phyloP scores from a whole-genome alignment of 2,329 filamentous ascomycete genomes.

The Sporothrix luriei region DNA sequence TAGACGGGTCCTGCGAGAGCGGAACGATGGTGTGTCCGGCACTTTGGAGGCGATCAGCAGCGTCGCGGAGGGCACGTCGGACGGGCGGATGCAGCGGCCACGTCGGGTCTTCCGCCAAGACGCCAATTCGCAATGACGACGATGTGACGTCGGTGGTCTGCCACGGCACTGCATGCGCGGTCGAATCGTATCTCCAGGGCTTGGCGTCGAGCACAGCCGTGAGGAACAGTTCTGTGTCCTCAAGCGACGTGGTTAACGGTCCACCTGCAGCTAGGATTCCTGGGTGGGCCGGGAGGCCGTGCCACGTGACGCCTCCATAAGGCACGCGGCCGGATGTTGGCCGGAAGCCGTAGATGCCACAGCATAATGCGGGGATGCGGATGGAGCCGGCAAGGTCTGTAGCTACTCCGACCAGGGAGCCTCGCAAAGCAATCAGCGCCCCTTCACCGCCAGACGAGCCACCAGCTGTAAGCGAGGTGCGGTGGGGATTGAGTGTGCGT shows the following conservation, averaged over 20 bases:
- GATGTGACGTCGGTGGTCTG: not conserved
- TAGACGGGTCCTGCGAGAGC: slow-evolving; percentile 7
- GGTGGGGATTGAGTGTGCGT: slow-evolving; percentile 43
- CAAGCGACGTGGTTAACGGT: slow-evolving; percentile 47
- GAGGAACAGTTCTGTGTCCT: slow-evolving; percentile 53
- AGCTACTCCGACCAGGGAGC: slow-evolving; percentile 42
- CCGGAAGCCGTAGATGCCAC: slow-evolving; percentile 41
- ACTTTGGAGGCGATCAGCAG: not conserved
- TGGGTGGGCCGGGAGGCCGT: slow-evolving; percentile 4
- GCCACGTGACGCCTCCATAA: not conserved
- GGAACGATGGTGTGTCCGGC: slow-evolving; percentile 20
- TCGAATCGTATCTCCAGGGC: slow-evolving; percentile 37
- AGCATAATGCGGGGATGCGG: slow-evolving; percentile 41
- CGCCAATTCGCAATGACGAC: slow-evolving; percentile 11
- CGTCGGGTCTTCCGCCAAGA: slow-evolving; percentile 2
- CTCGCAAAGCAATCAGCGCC: slow-evolving; percentile 43
- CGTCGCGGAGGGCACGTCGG: slow-evolving; percentile 9
- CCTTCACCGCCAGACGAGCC: slow-evolving; percentile 47
- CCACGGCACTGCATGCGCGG: not conserved
- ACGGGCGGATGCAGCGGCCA: slow-evolving; percentile 23
- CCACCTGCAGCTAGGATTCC: slow-evolving; percentile 17
- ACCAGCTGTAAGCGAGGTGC: slow-evolving; percentile 42
- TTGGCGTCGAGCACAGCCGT: slow-evolving; percentile 58
- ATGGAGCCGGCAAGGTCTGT: slow-evolving; percentile 43
- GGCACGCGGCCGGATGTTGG: slow-evolving; percentile 32